phyloP scores from a whole-genome alignment of 768 basidiomycete species.

The Agaricus subrufescens region DNA sequence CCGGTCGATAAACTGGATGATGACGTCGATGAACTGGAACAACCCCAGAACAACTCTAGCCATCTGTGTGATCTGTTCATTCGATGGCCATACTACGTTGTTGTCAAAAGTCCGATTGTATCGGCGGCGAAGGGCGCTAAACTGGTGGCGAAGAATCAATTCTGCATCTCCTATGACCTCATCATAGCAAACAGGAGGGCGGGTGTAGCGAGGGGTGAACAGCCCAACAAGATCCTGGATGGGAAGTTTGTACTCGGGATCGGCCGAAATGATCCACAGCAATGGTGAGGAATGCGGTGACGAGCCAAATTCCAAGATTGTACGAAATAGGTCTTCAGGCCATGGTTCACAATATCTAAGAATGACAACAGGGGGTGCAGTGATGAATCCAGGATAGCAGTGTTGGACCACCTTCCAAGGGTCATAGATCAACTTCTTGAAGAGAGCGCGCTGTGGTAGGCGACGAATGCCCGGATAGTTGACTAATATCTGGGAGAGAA shows the following conservation, averaged over 20 bases:
- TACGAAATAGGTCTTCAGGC: neutral
- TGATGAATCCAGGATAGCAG: neutral
- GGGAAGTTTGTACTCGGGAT: neutral
- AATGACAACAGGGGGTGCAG: neutral
- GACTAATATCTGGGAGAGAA: conserved; percentile 14
- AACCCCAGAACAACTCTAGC: neutral
- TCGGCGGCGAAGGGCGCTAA: neutral
- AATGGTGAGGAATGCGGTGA: neutral
- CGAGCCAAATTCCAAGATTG: neutral
- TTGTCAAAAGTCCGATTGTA: no score
- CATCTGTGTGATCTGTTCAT: neutral
- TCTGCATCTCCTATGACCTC: neutral
- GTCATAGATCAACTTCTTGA: conserved; percentile 18
- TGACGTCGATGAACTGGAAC: no score
- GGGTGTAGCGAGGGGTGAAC: no score
- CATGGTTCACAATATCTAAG: neutral
- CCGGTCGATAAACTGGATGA: neutral
- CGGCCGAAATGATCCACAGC: neutral
- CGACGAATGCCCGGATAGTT: conserved; percentile 16
- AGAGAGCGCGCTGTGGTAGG: conserved; percentile 13
- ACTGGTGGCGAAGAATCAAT: neutral
- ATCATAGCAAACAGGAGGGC: neutral
- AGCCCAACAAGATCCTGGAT: neutral
- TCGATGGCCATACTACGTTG: neutral
- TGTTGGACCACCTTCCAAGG: conserved; percentile 13